Percentiles rank a stretch among this genome's conserved stretches.
phyloP scores from a whole-genome alignment of 23 red algal species.

The Gracilaria caudata region DNA sequence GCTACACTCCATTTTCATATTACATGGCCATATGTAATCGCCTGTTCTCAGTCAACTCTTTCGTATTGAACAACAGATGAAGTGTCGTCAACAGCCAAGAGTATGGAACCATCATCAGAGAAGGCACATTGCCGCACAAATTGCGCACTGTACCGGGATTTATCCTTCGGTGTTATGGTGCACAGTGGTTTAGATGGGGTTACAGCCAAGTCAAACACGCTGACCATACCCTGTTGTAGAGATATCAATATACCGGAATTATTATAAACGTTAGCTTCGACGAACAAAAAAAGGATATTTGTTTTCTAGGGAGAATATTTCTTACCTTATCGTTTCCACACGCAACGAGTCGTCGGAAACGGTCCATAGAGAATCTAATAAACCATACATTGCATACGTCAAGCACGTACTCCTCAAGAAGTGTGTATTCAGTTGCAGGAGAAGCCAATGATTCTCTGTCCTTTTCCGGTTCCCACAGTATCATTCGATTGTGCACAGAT shows the following conservation, averaged over 20 bases:
- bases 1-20: too few relatives aligned
- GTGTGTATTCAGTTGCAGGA: conserved; percentile 65
- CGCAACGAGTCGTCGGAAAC: conserved; percentile 64
- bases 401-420: conserved; percentile 81
- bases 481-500: conserved; percentile 81
- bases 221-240: conserved; percentile 48
- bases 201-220: conserved; percentile 41
- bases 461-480: conserved; percentile 82
- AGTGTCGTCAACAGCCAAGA: conserved; percentile 82
- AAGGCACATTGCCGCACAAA: conserved; percentile 91
- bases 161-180: conserved; percentile 50
- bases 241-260: not conserved
- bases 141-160: conserved; percentile 38
- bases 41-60: conserved; percentile 16
- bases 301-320: not conserved
- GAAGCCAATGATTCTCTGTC: conserved; percentile 75
- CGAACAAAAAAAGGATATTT: not conserved
- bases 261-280: not conserved
- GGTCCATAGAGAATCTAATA: conserved; percentile 86
- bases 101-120: conserved; percentile 75
- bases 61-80: conserved; percentile 67
- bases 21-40: too few relatives aligned
- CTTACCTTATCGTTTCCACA: conserved; percentile 80
- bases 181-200: conserved; percentile 54
- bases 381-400: conserved; percentile 78